Evolutionary conservation across 352 stramenopile genomes (phyloP), one percentile per base, ranked within the genome.

Genomic region (Phytopythium cucurbitacearum): DNA sequence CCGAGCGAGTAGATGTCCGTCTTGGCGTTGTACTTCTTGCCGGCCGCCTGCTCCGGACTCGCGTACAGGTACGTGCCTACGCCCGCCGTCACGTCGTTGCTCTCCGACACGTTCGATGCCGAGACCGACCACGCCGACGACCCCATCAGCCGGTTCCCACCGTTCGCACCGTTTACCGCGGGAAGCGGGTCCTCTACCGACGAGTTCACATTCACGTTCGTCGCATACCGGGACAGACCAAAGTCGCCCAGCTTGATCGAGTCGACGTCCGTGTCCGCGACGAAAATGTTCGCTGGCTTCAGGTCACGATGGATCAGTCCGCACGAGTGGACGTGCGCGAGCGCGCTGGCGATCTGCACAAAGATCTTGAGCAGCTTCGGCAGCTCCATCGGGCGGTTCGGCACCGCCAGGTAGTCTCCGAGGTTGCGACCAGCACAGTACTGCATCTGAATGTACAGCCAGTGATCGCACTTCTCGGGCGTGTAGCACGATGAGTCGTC

Each of bases 391-490:
- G 74, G 68, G 4, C 81, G 78, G 6, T 61, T 81, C 4, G 80
- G 80, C 13, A 91, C 62, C 16, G 77, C 67, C 42, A 96, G 56
- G 60, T 91, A 95, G 41, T 96, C 81, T 8, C 72, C 80, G n/a
- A 97, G 74, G 28, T 91, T 96, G 42, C 85, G 74, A 0, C 74
- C 80, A 13, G 84, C 84, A 64, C 87, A 97, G 64, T 95, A 95
- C 53, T 91, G 84, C 89, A 97, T 97, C 60, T 97, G 87, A 47
- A 97, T 97, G 58, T 94, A 97, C 48, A 97, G 58, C 80, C 83
- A 91, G 56, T 96, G 86, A 46, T 95, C 87, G 57, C 78, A 91
- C 35, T 71, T 75, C 48, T 89, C 75, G 13, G 57, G 47, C 2
- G 73, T 67, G 39, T 80, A 73, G 8, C 67, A 71, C 0, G 75